Evolutionary conservation across 176 grass and related monocot genomes (phyloP).

Genomic region (Tillandsia fasciculata): DNA sequence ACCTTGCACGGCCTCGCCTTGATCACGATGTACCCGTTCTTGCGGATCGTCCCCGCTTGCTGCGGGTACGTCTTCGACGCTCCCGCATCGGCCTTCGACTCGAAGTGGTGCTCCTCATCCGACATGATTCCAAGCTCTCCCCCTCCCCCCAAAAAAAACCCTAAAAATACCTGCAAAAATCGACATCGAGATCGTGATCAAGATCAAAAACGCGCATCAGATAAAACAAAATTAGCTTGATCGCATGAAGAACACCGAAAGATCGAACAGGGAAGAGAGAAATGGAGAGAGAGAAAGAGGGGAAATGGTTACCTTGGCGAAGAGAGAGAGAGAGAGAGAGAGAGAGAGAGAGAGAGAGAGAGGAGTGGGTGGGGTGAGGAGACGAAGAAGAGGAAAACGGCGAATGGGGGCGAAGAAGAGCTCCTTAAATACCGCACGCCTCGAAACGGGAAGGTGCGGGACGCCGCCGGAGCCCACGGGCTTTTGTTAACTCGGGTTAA

Average conservation of each 20-base stretch:
- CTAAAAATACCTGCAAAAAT: background rate
- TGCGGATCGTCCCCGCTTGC: constrained; percentile 54
- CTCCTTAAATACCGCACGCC: background rate
- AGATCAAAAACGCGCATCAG: background rate
- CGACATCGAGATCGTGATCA: background rate
- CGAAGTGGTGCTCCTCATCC: constrained; percentile 71
- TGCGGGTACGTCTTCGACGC: constrained; percentile 65
- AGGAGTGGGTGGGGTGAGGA: background rate
- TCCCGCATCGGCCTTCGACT: constrained; percentile 62
- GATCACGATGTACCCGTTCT: constrained; percentile 55
- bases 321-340: background rate
- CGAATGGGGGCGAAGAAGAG: background rate
- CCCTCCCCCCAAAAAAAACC: background rate
- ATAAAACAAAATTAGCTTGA: no score
- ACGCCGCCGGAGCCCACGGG: background rate
- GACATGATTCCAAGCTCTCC: constrained; percentile 32
- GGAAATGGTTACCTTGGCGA: background rate
- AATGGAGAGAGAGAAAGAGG: background rate
- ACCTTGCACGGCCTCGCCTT: constrained; percentile 65
- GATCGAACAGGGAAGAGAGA: background rate
- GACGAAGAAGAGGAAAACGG: background rate
- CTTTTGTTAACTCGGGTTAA: background rate
- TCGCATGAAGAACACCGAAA: background rate
- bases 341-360: background rate
- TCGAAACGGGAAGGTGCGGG: constrained; percentile 1